Evolutionary conservation across 2,329 filamentous ascomycete species (phyloP).

Genomic region (Penicillium fuscoglaucum): DNA sequence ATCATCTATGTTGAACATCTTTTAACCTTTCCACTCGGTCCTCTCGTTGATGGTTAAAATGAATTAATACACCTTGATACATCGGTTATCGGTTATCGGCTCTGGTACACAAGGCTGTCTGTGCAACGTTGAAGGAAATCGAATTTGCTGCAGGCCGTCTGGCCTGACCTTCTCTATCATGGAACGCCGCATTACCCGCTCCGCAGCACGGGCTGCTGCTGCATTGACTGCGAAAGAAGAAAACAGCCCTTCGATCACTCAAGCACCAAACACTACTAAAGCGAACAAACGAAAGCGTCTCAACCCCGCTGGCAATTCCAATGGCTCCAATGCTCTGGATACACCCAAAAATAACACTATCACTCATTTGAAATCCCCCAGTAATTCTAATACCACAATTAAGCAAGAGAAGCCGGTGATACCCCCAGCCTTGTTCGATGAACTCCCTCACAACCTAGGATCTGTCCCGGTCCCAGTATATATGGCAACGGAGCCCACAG

Average conservation of each 20-base stretch:
- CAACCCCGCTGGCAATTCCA: background rate
- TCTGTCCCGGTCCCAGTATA: constrained; percentile 20
- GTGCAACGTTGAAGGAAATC: background rate
- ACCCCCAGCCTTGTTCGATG: constrained; percentile 31
- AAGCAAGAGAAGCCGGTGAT: constrained; percentile 12
- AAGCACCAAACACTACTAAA: background rate
- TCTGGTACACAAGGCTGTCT: background rate
- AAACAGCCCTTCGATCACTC: constrained; percentile 3
- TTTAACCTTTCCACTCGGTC: background rate
- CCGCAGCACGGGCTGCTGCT: constrained; percentile 26
- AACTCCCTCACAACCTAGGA: constrained; percentile 60
- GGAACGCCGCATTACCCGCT: constrained; percentile 31
- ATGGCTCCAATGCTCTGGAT: background rate
- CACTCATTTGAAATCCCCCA: background rate
- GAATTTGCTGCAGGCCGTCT: background rate
- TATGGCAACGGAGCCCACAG: background rate
- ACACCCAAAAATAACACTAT: background rate
- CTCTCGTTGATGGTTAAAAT: background rate
- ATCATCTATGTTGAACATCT: background rate
- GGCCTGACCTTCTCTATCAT: constrained; percentile 11
- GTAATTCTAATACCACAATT: background rate
- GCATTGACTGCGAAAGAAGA: constrained; percentile 15
- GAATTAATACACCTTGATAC: background rate
- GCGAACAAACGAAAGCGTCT: background rate
- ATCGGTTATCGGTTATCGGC: background rate